Evolutionary conservation across 495 filamentous ascomycete genomes (phyloP), one percentile per base, ranked within the genome.

Genomic region (Aspergillus biplanus): DNA sequence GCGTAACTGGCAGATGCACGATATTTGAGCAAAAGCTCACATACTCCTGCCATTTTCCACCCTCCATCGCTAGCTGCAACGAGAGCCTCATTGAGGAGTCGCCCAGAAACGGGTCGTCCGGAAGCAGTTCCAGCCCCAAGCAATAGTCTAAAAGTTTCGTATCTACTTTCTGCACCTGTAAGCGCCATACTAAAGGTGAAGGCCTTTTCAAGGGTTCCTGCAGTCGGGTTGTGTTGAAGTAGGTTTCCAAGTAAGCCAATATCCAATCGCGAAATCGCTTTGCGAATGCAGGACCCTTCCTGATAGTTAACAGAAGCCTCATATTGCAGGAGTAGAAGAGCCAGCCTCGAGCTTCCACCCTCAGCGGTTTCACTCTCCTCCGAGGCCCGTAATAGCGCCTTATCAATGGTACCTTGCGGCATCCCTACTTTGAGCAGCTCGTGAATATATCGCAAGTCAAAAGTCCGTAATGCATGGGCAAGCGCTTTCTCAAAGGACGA

Each of bases 221-320:
- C 32, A n/a, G 7, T 63, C 0, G 61, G 61, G 1, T 52, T 46
- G 47, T 63, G 53, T 13, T 56, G 16, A 6, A 63, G 53, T 0
- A 63, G 61, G 18, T 52, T 53, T 12, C 46, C 44, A 18, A 63
- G 53, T 33, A 63, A 18, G 0, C 33, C 13, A 27, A 63, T 12
- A 33, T 63, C 61, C 44, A 52, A 21, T 11, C 54, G 33, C 5
- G 44, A 49, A 34, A 63, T 49, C 1, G 53, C 61, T 15, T 63
- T 57, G 16, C 53, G 61, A n/a, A 63, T 33, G 16, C 53, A 32
- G 2, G 44, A 44, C 9, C 61, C 61, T 31, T 63, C 53, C 34
- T 63, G 39, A 27, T 57, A 63, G 11, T 63, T 63, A 32, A 63
- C 35, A 16, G 61, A 63, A n/a, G 61, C 53, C 13, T 27, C 53